phyloP scores from a whole-genome alignment of 495 filamentous ascomycete species.

The Chlorociboria aeruginascens region DNA sequence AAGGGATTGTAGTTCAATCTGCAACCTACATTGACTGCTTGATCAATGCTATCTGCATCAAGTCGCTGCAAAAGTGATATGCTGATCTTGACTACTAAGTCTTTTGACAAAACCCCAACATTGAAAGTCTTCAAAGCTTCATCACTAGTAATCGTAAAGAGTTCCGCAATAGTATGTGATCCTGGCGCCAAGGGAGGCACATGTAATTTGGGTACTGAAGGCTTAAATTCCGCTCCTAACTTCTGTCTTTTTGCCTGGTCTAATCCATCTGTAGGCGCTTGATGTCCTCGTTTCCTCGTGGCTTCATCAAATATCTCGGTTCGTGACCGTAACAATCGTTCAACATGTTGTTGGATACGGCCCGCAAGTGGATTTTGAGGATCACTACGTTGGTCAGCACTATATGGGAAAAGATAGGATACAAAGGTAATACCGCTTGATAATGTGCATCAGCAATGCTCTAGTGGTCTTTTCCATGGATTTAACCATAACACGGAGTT shows the following conservation, averaged over 20 bases:
- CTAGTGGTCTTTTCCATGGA: constrained; percentile 91
- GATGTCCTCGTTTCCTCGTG: constrained; percentile 59
- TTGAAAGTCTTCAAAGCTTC: constrained; percentile 64
- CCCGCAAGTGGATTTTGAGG: constrained; percentile 51
- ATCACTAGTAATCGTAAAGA: constrained; percentile 77
- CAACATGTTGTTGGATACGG: constrained; percentile 72
- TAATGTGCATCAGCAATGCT: constrained; percentile 65
- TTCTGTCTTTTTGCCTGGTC: constrained; percentile 61
- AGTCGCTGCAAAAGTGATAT: constrained; percentile 55
- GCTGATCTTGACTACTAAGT: constrained; percentile 65
- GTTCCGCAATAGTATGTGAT: constrained; percentile 59
- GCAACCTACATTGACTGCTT: constrained; percentile 43
- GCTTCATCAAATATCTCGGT: constrained; percentile 65
- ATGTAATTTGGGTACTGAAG: constrained; percentile 32
- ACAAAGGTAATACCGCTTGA: constrained; percentile 47
- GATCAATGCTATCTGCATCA: constrained; percentile 48
- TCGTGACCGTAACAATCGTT: constrained; percentile 61
- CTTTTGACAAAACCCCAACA: constrained; percentile 60
- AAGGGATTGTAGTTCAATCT: constrained; percentile 16
- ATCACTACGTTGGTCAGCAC: constrained; percentile 38
- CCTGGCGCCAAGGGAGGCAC: constrained; percentile 59
- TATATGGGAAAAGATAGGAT: neutral
- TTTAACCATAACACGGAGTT: constrained; percentile 67
- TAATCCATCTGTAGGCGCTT: constrained; percentile 54
- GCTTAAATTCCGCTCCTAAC: constrained; percentile 42